Conservation (phyloP, 2,329 filamentous ascomycete species). For the Alternaria atra region DNA sequence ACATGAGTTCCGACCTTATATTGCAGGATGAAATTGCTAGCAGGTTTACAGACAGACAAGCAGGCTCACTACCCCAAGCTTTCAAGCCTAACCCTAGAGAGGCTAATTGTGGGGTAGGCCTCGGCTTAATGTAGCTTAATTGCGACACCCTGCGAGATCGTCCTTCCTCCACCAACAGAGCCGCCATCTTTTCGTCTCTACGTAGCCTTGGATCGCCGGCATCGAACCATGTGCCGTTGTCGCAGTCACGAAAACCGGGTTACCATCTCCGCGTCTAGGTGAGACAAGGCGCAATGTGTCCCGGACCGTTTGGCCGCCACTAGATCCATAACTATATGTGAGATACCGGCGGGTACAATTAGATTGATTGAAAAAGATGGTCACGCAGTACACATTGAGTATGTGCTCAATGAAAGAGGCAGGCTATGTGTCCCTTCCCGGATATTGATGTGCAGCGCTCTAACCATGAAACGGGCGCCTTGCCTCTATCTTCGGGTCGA, state of each 20-base stretch:
- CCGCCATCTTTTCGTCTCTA: not conserved
- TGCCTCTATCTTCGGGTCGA: conserved; percentile 20
- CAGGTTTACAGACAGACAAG: not conserved
- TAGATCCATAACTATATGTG: conserved; percentile 29
- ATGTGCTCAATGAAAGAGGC: conserved; percentile 14
- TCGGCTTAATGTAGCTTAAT: conserved; percentile 27
- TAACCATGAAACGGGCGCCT: conserved; percentile 18
- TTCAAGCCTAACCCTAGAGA: not conserved
- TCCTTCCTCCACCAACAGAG: conserved; percentile 5
- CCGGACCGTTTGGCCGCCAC: conserved; percentile 49
- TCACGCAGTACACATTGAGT: conserved; percentile 31
- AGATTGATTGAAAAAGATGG: conserved; percentile 45
- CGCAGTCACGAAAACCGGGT: conserved; percentile 11
- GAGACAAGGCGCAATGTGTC: conserved; percentile 21
- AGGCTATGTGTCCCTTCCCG: conserved; percentile 29
- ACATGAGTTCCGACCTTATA: not conserved
- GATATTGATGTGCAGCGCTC: conserved; percentile 33
- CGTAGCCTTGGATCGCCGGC: not conserved
- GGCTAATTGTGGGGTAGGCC: conserved; percentile 18
- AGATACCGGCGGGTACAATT: conserved; percentile 44
- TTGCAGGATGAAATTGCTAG: not conserved
- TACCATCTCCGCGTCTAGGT: conserved; percentile 7
- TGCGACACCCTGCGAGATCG: conserved; percentile 10
- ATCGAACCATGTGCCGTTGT: conserved; percentile 9
- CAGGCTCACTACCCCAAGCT: conserved; percentile 1